Percentiles rank a stretch among this genome's conserved stretches.
Conservation (phyloP, 495 filamentous ascomycete genomes). For the Aspergillus carlsbadensis region DNA sequence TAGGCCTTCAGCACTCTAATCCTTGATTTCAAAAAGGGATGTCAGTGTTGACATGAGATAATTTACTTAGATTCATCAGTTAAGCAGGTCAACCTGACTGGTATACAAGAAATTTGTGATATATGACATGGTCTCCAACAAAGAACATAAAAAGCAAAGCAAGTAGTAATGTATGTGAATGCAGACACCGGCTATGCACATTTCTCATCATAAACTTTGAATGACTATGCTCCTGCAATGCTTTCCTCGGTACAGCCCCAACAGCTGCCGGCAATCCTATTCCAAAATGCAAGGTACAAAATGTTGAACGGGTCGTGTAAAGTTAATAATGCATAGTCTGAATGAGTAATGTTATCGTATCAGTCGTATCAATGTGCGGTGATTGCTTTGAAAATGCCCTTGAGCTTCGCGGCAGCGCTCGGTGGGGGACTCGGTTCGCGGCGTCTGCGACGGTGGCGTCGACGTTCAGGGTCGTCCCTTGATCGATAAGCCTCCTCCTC, state of each 20-base stretch:
- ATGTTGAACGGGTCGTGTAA: neutral
- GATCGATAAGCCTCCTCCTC: conserved; percentile 16
- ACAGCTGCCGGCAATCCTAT: neutral
- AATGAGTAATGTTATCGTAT: neutral
- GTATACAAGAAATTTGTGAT: neutral
- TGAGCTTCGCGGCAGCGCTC: conserved; percentile 34
- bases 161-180: neutral
- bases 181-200: neutral
- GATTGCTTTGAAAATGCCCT: conserved; percentile 37
- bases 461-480: conserved; percentile 22
- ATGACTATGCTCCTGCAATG: conserved; percentile 7
- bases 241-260: neutral
- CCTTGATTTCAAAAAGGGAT: too few species aligned
- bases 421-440: conserved; percentile 35
- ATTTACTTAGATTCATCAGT: too few species aligned
- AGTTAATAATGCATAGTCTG: conserved; percentile 8
- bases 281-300: neutral
- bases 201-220: neutral
- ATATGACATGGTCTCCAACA: neutral
- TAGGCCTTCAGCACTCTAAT: neutral
- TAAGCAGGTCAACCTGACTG: neutral
- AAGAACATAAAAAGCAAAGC: neutral
- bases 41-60: neutral
- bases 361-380: conserved; percentile 28
- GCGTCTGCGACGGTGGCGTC: conserved; percentile 32